phyloP scores from a whole-genome alignment of 2,329 filamentous ascomycete species.

The Thelonectria discophora region DNA sequence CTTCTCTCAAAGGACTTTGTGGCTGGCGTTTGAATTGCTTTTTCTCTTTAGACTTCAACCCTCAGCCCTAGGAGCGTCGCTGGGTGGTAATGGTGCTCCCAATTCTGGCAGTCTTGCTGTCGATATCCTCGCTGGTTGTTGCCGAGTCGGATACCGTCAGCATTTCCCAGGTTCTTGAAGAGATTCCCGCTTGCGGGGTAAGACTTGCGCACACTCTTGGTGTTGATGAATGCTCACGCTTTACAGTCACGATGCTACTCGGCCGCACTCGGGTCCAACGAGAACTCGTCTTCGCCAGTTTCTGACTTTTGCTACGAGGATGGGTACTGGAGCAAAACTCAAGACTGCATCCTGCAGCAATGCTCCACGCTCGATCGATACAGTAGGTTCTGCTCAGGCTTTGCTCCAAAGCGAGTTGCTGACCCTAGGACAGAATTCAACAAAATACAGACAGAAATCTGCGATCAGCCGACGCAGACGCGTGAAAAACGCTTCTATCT shows the following conservation, averaged over 20 bases:
- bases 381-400: slow-evolving; percentile 20
- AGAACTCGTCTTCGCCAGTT: slow-evolving; percentile 13
- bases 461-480: slow-evolving; percentile 43
- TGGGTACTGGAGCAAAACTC: slow-evolving; percentile 10
- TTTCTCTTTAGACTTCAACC: slow-evolving; percentile 2
- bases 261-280: background rate
- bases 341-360: slow-evolving; percentile 28
- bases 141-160: background rate
- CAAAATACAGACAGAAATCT: slow-evolving; percentile 46
- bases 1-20: background rate
- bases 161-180: slow-evolving; percentile 6
- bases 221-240: background rate
- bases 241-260: slow-evolving; percentile 17
- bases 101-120: slow-evolving; percentile 16
- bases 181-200: slow-evolving; percentile 21
- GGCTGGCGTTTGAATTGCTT: background rate
- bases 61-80: background rate
- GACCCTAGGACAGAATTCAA: slow-evolving; percentile 42
- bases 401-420: background rate
- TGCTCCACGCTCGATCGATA: slow-evolving; percentile 34
- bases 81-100: slow-evolving; percentile 15
- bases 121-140: background rate
- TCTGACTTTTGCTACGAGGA: slow-evolving; percentile 28
- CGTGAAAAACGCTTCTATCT: slow-evolving; percentile 46
- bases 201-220: background rate